These are phyloP conservation scores for Colletotrichum gloeosporioides DNA, from an alignment of 2,329 filamentous ascomycete genomes.

Conservation along the genomic window DNA sequence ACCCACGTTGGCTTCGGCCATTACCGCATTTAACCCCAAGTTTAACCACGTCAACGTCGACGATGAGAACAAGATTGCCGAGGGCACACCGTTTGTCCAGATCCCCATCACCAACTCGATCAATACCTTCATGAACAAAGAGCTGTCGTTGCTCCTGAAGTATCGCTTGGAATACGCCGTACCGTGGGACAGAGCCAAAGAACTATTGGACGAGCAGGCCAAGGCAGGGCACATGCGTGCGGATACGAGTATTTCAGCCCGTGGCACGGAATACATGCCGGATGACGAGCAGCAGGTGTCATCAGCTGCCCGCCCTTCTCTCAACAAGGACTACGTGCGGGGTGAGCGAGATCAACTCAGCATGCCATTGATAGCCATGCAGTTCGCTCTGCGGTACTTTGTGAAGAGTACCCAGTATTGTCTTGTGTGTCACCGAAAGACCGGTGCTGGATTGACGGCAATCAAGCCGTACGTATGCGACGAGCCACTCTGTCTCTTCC, in stretches of 20 bases:
- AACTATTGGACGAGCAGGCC: not conserved
- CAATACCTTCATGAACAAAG: constrained; percentile 69
- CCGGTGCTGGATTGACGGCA: constrained; percentile 67
- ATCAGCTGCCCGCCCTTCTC: not conserved
- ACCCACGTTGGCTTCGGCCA: constrained; percentile 62
- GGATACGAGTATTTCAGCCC: not conserved
- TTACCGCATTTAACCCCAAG: constrained; percentile 50
- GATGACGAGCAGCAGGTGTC: constrained; percentile 1
- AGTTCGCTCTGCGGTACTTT: constrained; percentile 79
- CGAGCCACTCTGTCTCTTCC: constrained; percentile 78
- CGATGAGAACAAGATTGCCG: too few relatives aligned
- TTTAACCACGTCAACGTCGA: not conserved
- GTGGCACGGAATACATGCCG: too few relatives aligned
- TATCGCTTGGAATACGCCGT: constrained; percentile 39
- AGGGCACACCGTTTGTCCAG: constrained; percentile 46
- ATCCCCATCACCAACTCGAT: constrained; percentile 77
- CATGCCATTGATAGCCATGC: constrained; percentile 66
- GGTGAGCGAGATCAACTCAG: constrained; percentile 37
- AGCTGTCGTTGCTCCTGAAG: constrained; percentile 67
- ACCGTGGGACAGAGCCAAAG: constrained; percentile 22
- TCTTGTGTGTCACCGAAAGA: constrained; percentile 77
- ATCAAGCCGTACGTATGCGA: constrained; percentile 83
- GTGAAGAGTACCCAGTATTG: constrained; percentile 86
- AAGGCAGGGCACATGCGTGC: not conserved
- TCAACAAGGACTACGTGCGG: constrained; percentile 9